phyloP scores from a whole-genome alignment of 768 basidiomycete genomes.

The Nidula microcarpa region DNA sequence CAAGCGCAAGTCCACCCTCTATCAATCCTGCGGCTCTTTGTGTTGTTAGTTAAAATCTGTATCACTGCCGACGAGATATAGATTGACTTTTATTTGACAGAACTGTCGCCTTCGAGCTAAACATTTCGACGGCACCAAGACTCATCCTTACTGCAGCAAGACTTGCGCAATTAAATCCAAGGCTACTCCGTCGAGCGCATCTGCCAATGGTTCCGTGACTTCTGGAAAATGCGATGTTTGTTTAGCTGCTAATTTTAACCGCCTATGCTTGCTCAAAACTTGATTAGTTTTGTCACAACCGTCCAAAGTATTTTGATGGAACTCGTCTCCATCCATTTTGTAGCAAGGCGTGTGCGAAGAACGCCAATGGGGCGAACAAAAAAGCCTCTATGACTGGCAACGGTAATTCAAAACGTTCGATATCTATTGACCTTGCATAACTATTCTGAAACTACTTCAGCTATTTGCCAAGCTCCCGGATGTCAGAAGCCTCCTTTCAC shows the following conservation, averaged over 20 bases:
- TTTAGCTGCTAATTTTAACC: conserved; percentile 4
- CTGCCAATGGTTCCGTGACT: background rate
- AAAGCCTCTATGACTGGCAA: conserved; percentile 17
- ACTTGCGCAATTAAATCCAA: conserved; percentile 49
- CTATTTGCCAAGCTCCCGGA: conserved; percentile 48
- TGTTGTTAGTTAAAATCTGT: conserved; percentile 35
- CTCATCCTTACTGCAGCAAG: conserved; percentile 58
- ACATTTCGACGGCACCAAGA: conserved; percentile 50
- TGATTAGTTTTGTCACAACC: conserved; percentile 51
- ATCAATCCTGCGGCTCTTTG: conserved; percentile 37
- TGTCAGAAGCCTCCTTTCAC: conserved; percentile 42
- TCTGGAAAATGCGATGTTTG: conserved; percentile 51
- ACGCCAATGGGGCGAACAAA: conserved; percentile 23
- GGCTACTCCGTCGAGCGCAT: conserved; percentile 1
- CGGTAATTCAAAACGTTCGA: conserved; percentile 7
- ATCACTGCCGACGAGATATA: conserved; percentile 3
- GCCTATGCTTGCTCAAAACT: conserved; percentile 1
- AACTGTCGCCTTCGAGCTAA: conserved; percentile 55
- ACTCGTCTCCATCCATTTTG: conserved; percentile 60
- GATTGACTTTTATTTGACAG: conserved; percentile 21
- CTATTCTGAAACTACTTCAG: conserved; percentile 14
- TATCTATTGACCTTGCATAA: conserved; percentile 4
- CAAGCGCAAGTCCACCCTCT: conserved; percentile 18
- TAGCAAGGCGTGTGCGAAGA: conserved; percentile 58
- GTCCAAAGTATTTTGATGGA: conserved; percentile 59